Base-by-base conservation (phyloP, 83 land plant genomes). In the Isoetes engelmannii region DNA sequence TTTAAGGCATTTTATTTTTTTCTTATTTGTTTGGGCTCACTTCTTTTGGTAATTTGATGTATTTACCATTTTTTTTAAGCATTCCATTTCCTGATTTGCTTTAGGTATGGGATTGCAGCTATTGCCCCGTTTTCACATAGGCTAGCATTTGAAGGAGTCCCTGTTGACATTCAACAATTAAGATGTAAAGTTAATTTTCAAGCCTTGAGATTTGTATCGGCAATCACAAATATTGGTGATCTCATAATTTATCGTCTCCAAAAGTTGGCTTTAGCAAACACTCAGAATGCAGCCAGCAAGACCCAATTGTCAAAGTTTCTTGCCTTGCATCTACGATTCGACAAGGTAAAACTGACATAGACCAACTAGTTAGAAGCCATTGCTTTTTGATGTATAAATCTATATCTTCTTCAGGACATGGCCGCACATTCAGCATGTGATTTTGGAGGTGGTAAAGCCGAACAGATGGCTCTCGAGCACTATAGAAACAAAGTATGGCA, bases 381-480 rank as follows among this genome's bases (percentile, higher is more conserved):
- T 13, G 13, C 45, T 44, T 63, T 44, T 9, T 63, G 67, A 42
- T 15, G 6, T 42, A 63, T 7, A 1, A 48, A 59, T 44, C 5
- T 4, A 1, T 20, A 59, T 21, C 12, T n/a, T 56, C 6, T 75
- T 68, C 83, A 92, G 97, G 95, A 89, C 62, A 89, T 89, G 94
- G 97, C 95, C 20, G 97, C 95, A 5, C 97, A 89, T 80, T 92
- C 97, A 61, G 87, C 89, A 4, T 89, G 98, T 74, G 92, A 92
- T 75, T 92, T 92, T 84, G 92, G 98, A 60, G 96, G 98, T 71
- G 98, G 98, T 7, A 89, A 75, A 72, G 96, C 89, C 68, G 98
- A 92, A 71, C 81, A 79, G 68, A 69, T 87, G 48, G 95, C 98
- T 65, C 72, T 92, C 15, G 92, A 85, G n/a, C 87, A 87, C 68